Base-by-base conservation (phyloP, 768 basidiomycete genomes). In the Krasilnikovozyma curviuscula region DNA sequence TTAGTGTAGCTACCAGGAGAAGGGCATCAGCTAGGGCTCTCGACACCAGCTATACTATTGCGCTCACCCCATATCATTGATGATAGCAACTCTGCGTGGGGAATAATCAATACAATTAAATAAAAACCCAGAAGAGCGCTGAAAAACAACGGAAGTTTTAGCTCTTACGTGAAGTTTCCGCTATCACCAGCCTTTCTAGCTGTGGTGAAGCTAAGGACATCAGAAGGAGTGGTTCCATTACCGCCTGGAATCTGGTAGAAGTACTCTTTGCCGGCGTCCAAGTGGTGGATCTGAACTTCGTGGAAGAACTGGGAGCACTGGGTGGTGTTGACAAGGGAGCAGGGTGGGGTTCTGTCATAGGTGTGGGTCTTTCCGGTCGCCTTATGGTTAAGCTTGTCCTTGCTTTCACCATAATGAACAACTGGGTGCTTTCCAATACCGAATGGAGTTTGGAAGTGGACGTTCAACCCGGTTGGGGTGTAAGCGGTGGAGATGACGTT, bases 31-130 rank as follows among this genome's bases (percentile, higher is more conserved):
- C n/a, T n/a, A n/a, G n/a, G n/a, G n/a, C n/a, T n/a, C n/a, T n/a
- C n/a, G n/a, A n/a, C n/a, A n/a, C n/a, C n/a, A n/a, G n/a, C n/a
- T n/a, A n/a, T n/a, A n/a, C n/a, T n/a, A n/a, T n/a, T n/a, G n/a
- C n/a, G n/a, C n/a, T n/a, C n/a, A n/a, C 5, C 56, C 56, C 56
- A 57, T 57, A 38, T 57, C 56, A 51, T 57, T 54, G 43, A 57
- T 19, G 7, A 55, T 44, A n/a, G 54, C 56, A 14, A 55, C 40
- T 21, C n/a, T n/a, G n/a, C n/a, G n/a, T n/a, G n/a, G n/a, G n/a
- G n/a, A n/a, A n/a, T n/a, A n/a, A n/a, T n/a, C n/a, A n/a, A n/a
- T n/a, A n/a, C n/a, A n/a, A n/a, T n/a, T n/a, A n/a, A n/a, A n/a
- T n/a, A n/a, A n/a, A n/a, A n/a, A n/a, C n/a, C n/a, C n/a, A n/a